Evolutionary conservation across 768 basidiomycete genomes (phyloP), one percentile per base, ranked within the genome.

Genomic region (Amanita molliuscula): DNA sequence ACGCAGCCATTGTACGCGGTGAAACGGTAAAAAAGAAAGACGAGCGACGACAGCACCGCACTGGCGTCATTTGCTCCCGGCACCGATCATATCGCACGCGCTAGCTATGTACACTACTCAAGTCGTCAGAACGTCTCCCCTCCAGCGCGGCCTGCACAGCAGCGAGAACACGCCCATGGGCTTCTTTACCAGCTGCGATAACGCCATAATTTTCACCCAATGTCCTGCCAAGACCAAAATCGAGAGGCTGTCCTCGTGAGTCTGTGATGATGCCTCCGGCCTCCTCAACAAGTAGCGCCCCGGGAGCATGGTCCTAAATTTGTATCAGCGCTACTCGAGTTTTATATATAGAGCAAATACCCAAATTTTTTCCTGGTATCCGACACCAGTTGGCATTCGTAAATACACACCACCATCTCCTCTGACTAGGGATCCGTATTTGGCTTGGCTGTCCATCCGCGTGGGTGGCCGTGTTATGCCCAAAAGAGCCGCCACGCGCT

Each of bases 331-430:
- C 25, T 33, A 47, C 29, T 44, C 29, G 4, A 15, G n/a, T 11
- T 23, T 25, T 21, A n/a, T 9, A 15, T 13, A 43, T 1, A 26
- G n/a, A 1, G 37, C 0, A 59, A 75, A 43, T 53, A 86, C 88
- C 94, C 95, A 99, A n/a, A 98, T 94, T 69, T 97, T 97, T 65
- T 97, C 95, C 53, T 69, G 64, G 63, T 98, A 97, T 2, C 82
- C 86, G 3, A 77, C 69, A 4, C 80, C 81, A 0, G 81, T 81
- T 0, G 89, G 89, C 75, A 90, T 82, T 6, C 88, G 73, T 37
- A 91, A 67, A 61, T 92, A 95, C 31, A 79, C 77, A 1, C 81
- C 83, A 0, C 92, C 93, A 49, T 95, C 87, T 0, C 94, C 92
- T 36, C 94, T 71, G 4, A 82, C 81, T 11, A 98, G 77, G 59